Base-by-base conservation (phyloP, 768 basidiomycete species). In the Russula compacta region DNA sequence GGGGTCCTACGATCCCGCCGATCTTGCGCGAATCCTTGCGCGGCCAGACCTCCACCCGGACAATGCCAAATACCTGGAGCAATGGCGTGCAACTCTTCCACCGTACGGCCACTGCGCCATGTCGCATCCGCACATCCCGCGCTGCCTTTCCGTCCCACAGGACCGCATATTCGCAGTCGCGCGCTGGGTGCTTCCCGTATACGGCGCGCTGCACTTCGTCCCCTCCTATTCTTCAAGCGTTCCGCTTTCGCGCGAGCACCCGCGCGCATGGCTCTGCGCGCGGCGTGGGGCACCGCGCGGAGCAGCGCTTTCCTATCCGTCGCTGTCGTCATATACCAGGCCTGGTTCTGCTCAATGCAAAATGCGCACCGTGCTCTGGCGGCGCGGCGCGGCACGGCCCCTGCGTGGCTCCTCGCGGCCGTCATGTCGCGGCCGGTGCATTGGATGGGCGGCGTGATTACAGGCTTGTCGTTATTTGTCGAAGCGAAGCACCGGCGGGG, bases 131-230 rank as follows among this genome's bases (percentile, higher is more conserved):
- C 80, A 79, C 74, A 66, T 76, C 6, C 80, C 86, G 19, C 79
- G 78, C 9, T 93, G 90, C 70, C 67, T 74, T 6, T 71, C 75
- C 10, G 83, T 84, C 2, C 82, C 81, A 12, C 63, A 85, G n/a
- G 80, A 82, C 42, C 84, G 92, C 33, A 89, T 94, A 73, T 79
- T 86, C 66, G 76, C 81, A 17, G 93, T 97, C 6, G 89, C 87
- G 71, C 83, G 81, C 73, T 95, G 82, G 88, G 92, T 89, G 74
- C 71, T 88, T 47, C 87, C 84, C 3, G 82, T 87, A 43, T 98
- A 98, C 67, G 86, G 90, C 21, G 93, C 92, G 0, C 73, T 98
- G 36, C 95, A 98, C 71, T 81, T 97, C 61, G 82, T 97, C 33
- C 95, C 1, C 79, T 86, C 50, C 74, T 98, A 11, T 75, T 97